A percentile compares a stretch with the other conserved stretches of the same genome.
These are phyloP conservation scores for Cyberlindnera subsufficiens DNA, from an alignment of 805 yeast genomes.

Conservation along the genomic window DNA sequence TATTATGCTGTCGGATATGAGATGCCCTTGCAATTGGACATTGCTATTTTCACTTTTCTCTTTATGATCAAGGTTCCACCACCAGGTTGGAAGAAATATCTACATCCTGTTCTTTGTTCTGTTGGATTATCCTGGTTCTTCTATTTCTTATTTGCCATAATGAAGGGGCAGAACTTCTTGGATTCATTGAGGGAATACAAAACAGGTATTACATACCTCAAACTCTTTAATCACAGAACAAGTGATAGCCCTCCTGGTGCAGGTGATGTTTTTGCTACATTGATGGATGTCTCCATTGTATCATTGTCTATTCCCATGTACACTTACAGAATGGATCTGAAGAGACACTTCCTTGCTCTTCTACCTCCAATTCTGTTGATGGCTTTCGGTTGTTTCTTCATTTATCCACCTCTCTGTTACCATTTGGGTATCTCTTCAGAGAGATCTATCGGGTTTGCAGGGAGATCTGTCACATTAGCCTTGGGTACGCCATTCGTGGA, in stretches of 20 bases:
- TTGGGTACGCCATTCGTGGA: constrained; percentile 68
- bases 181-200: constrained; percentile 48
- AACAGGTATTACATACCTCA: constrained; percentile 63
- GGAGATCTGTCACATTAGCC: constrained; percentile 74
- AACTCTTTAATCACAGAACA: constrained; percentile 40
- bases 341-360: constrained; percentile 50
- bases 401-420: constrained; percentile 66
- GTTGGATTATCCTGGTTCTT: constrained; percentile 60
- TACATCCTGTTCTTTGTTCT: constrained; percentile 69
- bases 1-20: constrained; percentile 53
- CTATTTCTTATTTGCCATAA: constrained; percentile 54
- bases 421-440: constrained; percentile 56
- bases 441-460: constrained; percentile 69
- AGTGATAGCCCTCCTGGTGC: constrained; percentile 61
- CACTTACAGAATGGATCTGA: constrained; percentile 60
- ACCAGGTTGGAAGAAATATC: constrained; percentile 39
- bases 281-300: constrained; percentile 75
- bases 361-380: constrained; percentile 54
- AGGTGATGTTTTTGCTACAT: constrained; percentile 64
- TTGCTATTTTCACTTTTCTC: constrained; percentile 53
- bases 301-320: constrained; percentile 75
- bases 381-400: constrained; percentile 52
- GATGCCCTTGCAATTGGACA: constrained; percentile 56
- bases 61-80: constrained; percentile 39
- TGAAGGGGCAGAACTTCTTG: constrained; percentile 44